These are phyloP conservation scores for Aspergillus glaucus DNA, from an alignment of 2,329 filamentous ascomycete species.

Conservation along the genomic window DNA sequence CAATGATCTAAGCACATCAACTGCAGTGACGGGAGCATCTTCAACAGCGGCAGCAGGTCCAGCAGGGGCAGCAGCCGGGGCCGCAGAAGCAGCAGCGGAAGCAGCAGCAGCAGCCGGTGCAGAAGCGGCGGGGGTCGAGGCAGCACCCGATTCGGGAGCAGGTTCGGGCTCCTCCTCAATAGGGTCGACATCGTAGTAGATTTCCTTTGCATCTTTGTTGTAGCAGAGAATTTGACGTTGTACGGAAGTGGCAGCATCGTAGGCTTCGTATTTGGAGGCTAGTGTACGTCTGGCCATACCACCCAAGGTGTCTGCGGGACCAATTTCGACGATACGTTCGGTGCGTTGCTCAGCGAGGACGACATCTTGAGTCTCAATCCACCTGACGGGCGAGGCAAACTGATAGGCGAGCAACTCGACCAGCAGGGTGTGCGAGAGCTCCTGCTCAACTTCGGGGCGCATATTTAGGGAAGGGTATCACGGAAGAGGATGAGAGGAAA, in stretches of 20 bases:
- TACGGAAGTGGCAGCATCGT: constrained; percentile 92
- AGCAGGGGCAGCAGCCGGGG: constrained; percentile 61
- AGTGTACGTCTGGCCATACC: constrained; percentile 96
- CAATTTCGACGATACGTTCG: constrained; percentile 95
- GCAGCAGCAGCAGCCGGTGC: constrained; percentile 42
- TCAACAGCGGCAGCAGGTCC: constrained; percentile 82
- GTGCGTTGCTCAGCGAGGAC: constrained; percentile 93
- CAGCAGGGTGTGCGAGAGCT: constrained; percentile 95
- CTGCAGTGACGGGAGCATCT: constrained; percentile 78
- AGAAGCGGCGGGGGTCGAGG: constrained; percentile 34
- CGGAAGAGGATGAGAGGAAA: not conserved
- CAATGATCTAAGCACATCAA: constrained; percentile 81
- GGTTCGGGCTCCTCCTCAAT: constrained; percentile 78
- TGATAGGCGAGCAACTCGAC: constrained; percentile 99
- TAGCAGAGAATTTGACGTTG: constrained; percentile 98
- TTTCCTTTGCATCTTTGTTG: constrained; percentile 98
- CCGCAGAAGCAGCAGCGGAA: constrained; percentile 48
- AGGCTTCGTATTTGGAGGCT: constrained; percentile 95
- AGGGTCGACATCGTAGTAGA: constrained; percentile 97
- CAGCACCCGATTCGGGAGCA: constrained; percentile 27
- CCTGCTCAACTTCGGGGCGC: constrained; percentile 98
- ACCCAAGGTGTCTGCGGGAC: constrained; percentile 91
- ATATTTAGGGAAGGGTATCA: constrained; percentile 50
- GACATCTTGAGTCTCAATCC: constrained; percentile 99
- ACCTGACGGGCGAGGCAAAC: constrained; percentile 96